Percentiles rank a stretch among this genome's conserved stretches.
Evolutionary conservation across 331 rosid genomes (phyloP).

Genomic region (Stylosanthes scabra): DNA sequence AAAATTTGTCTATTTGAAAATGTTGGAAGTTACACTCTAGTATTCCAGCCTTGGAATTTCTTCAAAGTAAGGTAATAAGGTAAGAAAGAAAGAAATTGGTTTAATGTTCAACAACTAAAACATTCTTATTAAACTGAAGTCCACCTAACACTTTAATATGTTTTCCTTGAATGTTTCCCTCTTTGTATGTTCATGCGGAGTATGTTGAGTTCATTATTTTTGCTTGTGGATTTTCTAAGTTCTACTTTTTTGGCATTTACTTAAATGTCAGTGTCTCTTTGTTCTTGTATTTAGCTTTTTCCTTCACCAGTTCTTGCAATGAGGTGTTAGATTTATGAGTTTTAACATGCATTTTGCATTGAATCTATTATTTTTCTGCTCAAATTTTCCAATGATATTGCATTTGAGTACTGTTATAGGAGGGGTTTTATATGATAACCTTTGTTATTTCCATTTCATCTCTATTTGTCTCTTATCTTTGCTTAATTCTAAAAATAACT

Average conservation of each 20-base stretch:
- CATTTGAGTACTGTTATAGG: constrained; percentile 2
- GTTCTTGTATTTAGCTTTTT: too few relatives aligned
- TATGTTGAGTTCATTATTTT: constrained; percentile 25
- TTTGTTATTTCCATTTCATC: too few relatives aligned
- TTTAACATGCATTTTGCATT: constrained; percentile 33
- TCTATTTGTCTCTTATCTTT: not conserved
- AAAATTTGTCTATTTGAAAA: too few relatives aligned
- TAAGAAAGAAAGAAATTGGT: not conserved
- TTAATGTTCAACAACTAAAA: constrained; percentile 25
- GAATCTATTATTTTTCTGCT: constrained; percentile 5
- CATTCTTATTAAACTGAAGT: too few relatives aligned
- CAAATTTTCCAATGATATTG: constrained; percentile 5
- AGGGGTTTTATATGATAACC: constrained; percentile 24
- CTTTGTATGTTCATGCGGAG: not conserved
- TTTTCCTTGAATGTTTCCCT: too few relatives aligned
- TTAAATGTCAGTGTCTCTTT: constrained; percentile 26
- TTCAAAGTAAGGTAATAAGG: too few relatives aligned
- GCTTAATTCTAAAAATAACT: constrained; percentile 26
- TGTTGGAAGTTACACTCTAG: too few relatives aligned
- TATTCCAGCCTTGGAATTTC: too few relatives aligned
- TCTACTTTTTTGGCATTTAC: constrained; percentile 34
- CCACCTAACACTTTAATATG: too few relatives aligned
- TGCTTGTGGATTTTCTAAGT: constrained; percentile 12
- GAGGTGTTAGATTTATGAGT: constrained; percentile 26
- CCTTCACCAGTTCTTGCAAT: constrained; percentile 32